These are phyloP conservation scores for Candida hispaniensis DNA, from an alignment of 805 yeast species.

Conservation along the genomic window DNA sequence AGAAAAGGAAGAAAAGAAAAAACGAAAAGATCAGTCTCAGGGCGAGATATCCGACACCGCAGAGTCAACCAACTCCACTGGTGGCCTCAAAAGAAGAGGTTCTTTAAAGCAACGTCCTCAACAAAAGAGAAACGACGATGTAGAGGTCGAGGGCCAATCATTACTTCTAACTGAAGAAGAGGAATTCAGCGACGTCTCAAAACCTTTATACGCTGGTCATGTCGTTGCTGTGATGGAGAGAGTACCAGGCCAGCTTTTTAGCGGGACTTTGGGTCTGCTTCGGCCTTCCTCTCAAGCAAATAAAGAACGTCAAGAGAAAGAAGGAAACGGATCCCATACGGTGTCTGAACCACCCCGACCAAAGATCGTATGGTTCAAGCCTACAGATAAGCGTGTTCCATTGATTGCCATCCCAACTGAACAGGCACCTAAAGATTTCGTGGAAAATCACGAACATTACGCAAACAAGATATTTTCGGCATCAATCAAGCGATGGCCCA, in stretches of 20 bases:
- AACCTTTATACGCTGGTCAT: slow-evolving; percentile 95
- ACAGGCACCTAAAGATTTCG: slow-evolving; percentile 92
- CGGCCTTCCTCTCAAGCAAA: slow-evolving; percentile 94
- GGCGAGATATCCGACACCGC: slow-evolving; percentile 20
- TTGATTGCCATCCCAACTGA: slow-evolving; percentile 97
- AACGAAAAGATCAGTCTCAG: slow-evolving; percentile 47
- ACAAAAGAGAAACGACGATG: slow-evolving; percentile 95
- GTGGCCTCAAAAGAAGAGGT: slow-evolving; percentile 57
- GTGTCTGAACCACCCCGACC: slow-evolving; percentile 42
- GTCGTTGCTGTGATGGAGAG: slow-evolving; percentile 97
- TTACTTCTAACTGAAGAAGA: slow-evolving; percentile 87
- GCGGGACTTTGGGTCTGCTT: slow-evolving; percentile 86
- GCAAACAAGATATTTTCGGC: slow-evolving; percentile 81
- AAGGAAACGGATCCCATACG: slow-evolving; percentile 18
- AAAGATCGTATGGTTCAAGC: slow-evolving; percentile 97
- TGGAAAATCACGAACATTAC: slow-evolving; percentile 80
- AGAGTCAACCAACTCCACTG: slow-evolving; percentile 31
- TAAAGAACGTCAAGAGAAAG: slow-evolving; percentile 46
- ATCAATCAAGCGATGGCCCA: slow-evolving; percentile 97
- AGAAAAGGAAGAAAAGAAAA: slow-evolving; percentile 94
- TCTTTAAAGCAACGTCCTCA: slow-evolving; percentile 92
- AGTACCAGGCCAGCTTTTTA: slow-evolving; percentile 90
- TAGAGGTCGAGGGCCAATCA: slow-evolving; percentile 97
- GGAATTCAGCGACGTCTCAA: slow-evolving; percentile 82
- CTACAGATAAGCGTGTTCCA: slow-evolving; percentile 96